Conservation (phyloP, 2,329 filamentous ascomycete species). For the Xylaria sp. region DNA sequence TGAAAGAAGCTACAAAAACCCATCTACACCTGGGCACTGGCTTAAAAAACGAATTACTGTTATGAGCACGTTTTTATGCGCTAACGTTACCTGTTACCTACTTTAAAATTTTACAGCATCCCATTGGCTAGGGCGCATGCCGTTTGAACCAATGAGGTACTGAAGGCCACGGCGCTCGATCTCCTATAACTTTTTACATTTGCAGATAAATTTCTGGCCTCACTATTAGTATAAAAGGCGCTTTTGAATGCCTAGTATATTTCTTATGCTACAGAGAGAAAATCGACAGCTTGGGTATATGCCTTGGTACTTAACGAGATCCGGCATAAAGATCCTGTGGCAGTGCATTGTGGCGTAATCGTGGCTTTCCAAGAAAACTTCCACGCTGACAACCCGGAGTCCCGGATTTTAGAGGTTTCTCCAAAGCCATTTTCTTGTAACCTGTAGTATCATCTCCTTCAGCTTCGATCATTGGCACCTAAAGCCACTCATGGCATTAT, state of each 20-base stretch:
- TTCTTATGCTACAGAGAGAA: background rate
- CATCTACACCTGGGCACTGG: too few relatives aligned
- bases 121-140: too few relatives aligned
- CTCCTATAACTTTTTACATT: too few relatives aligned
- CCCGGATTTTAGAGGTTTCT: background rate
- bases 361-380: slow-evolving; percentile 11
- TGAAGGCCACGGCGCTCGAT: too few relatives aligned
- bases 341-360: slow-evolving; percentile 20
- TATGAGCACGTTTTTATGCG: too few relatives aligned
- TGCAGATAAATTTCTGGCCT: too few relatives aligned
- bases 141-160: too few relatives aligned
- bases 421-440: background rate
- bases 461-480: background rate
- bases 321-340: background rate
- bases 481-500: slow-evolving; percentile 4
- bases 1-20: too few relatives aligned
- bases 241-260: background rate
- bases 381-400: slow-evolving; percentile 3
- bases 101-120: too few relatives aligned
- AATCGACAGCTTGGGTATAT: background rate
- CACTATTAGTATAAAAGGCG: too few relatives aligned
- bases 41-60: too few relatives aligned
- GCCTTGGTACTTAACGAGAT: background rate
- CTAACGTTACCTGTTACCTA: too few relatives aligned
- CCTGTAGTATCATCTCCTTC: background rate